Conservation (phyloP, 495 filamentous ascomycete species). For the Penicillium pulvis region DNA sequence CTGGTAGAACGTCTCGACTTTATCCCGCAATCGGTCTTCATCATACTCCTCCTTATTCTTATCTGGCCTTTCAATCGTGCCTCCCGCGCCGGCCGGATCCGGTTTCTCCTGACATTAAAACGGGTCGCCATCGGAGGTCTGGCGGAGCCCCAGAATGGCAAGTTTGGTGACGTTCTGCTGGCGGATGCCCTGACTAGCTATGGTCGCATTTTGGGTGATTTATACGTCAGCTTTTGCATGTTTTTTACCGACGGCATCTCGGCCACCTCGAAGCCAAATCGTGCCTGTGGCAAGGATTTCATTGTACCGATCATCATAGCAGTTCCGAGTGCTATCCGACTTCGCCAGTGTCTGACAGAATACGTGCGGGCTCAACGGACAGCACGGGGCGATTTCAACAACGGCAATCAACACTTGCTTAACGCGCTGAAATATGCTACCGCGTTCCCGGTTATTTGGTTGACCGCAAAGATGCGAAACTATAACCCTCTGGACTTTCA, state of each 20-base stretch:
- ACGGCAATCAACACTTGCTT: conserved; percentile 81
- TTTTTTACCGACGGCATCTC: conserved; percentile 68
- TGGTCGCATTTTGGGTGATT: conserved; percentile 84
- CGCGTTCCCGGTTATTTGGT: conserved; percentile 87
- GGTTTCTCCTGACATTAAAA: conserved; percentile 70
- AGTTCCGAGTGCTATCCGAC: conserved; percentile 78
- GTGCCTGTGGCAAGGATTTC: conserved; percentile 73
- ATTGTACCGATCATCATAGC: conserved; percentile 80
- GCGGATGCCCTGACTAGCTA: conserved; percentile 95
- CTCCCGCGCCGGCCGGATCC: conserved; percentile 70
- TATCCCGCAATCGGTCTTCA: conserved; percentile 78
- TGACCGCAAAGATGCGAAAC: conserved; percentile 72
- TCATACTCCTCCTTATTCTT: conserved; percentile 68
- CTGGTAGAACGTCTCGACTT: conserved; percentile 74
- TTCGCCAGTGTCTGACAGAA: conserved; percentile 91
- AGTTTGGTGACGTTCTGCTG: conserved; percentile 92
- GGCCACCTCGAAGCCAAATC: conserved; percentile 78
- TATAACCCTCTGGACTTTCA: conserved; percentile 55
- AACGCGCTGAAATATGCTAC: conserved; percentile 92
- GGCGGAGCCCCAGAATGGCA: conserved; percentile 78
- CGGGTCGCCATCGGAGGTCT: conserved; percentile 77
- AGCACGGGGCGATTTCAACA: conserved; percentile 49
- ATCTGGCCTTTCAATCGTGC: conserved; percentile 70
- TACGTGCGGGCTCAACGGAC: conserved; percentile 68
- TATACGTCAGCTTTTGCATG: conserved; percentile 90